phyloP scores from a whole-genome alignment of 2,329 filamentous ascomycete genomes.

The Teratosphaeria zuluensis region DNA sequence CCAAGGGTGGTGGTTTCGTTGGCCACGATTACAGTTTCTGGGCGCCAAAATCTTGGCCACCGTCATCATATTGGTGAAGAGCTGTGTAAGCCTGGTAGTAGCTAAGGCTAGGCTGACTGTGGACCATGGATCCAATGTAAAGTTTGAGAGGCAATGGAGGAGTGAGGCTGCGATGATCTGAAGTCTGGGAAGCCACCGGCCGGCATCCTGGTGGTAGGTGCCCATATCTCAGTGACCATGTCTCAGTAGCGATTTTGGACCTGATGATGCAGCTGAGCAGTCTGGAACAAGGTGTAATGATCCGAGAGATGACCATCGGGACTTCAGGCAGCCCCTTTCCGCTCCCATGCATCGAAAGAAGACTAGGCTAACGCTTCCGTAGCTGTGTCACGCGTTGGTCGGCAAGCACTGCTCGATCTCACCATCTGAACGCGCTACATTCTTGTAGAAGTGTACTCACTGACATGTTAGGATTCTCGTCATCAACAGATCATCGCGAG shows the following conservation, averaged over 20 bases:
- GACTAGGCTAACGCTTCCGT: too few species aligned
- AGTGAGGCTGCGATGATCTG: background rate
- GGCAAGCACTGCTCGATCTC: background rate
- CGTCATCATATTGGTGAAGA: background rate
- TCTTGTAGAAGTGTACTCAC: background rate
- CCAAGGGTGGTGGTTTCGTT: background rate
- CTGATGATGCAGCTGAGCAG: background rate
- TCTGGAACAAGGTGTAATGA: background rate
- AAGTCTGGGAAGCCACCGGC: background rate
- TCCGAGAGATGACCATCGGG: too few species aligned
- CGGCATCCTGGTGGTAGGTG: background rate
- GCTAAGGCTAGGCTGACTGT: background rate
- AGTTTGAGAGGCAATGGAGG: background rate
- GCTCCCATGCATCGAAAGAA: background rate
- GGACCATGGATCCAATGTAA: background rate
- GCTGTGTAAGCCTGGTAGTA: background rate
- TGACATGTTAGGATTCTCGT: background rate
- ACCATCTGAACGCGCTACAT: background rate
- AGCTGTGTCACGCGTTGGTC: background rate
- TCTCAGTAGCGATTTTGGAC: background rate
- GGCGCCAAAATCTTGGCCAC: background rate
- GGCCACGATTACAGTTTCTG: background rate
- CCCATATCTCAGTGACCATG: too few species aligned
- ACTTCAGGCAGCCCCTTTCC: background rate
- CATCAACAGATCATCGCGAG: background rate